Percentiles rank a stretch among this genome's conserved stretches.
Conservation (phyloP, 768 basidiomycete species). For the Lyophyllum shimeji region DNA sequence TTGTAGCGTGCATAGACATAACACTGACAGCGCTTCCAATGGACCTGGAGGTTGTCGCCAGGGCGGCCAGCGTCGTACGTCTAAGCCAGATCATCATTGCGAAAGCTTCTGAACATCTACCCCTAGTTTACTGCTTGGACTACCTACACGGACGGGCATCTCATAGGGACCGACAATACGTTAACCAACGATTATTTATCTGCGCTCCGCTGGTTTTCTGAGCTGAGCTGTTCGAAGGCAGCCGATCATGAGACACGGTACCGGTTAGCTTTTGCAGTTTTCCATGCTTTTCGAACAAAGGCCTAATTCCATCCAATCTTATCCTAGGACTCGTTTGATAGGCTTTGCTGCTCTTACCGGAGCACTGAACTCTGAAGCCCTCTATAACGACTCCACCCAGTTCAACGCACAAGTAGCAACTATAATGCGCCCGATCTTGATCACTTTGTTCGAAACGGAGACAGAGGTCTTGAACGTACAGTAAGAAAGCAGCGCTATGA, state of each 20-base stretch:
- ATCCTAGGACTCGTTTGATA: conserved; percentile 73
- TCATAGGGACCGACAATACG: conserved; percentile 73
- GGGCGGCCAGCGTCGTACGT: conserved; percentile 80
- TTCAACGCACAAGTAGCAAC: conserved; percentile 71
- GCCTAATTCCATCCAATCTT: conserved; percentile 10
- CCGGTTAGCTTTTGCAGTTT: conserved; percentile 44
- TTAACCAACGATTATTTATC: conserved; percentile 72
- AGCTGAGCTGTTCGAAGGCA: conserved; percentile 50
- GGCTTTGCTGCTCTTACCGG: conserved; percentile 82
- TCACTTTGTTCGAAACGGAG: conserved; percentile 64
- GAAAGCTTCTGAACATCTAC: conserved; percentile 1
- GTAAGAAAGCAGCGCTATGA: conserved; percentile 40
- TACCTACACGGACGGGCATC: conserved; percentile 84
- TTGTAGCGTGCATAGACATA: conserved; percentile 63
- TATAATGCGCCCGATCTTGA: conserved; percentile 71
- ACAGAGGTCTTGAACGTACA: conserved; percentile 62
- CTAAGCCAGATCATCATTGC: not conserved
- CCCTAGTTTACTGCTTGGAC: conserved; percentile 88
- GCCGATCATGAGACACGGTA: conserved; percentile 73
- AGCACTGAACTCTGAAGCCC: conserved; percentile 79
- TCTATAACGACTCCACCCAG: conserved; percentile 70
- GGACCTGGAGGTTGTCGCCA: conserved; percentile 76
- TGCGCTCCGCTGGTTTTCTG: conserved; percentile 63
- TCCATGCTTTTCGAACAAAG: not conserved
- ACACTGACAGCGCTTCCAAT: conserved; percentile 52